Evolutionary conservation across 139 green algal species (phyloP).

Genomic region (Chlorella sp.): DNA sequence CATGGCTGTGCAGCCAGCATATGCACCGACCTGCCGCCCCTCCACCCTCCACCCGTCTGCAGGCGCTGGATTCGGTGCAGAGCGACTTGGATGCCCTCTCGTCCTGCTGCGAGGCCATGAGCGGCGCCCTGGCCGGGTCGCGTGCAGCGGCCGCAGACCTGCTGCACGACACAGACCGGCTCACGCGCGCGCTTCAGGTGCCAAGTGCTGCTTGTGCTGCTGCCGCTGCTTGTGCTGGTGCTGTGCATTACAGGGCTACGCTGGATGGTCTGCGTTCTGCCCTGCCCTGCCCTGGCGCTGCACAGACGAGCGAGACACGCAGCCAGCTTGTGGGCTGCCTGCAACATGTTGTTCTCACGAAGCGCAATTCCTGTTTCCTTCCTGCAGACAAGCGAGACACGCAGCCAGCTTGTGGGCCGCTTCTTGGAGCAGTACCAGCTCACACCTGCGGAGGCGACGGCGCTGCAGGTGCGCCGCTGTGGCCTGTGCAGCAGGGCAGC

Average conservation of each 20-base stretch:
- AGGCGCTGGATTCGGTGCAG: constrained; percentile 88
- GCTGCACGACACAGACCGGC: constrained; percentile 61
- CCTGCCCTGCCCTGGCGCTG: too few relatives aligned
- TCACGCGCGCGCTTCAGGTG: constrained; percentile 64
- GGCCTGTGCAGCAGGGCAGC: not conserved
- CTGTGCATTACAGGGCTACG: too few relatives aligned
- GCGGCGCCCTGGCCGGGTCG: constrained; percentile 8
- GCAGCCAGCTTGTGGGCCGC: constrained; percentile 68
- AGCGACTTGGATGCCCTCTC: constrained; percentile 76
- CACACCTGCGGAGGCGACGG: constrained; percentile 70
- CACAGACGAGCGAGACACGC: constrained; percentile 63
- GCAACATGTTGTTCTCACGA: too few relatives aligned
- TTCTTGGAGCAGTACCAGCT: constrained; percentile 98
- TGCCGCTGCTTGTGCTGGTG: too few relatives aligned
- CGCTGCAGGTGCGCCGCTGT: constrained; percentile 39
- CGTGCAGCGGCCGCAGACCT: not conserved
- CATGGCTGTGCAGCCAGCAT: too few relatives aligned
- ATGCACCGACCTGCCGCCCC: too few relatives aligned
- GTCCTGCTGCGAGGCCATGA: constrained; percentile 12
- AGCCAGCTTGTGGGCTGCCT: constrained; percentile 81
- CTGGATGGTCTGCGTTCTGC: too few relatives aligned
- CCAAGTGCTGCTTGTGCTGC: not conserved
- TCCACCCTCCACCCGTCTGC: constrained; percentile 12
- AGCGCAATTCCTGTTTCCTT: too few relatives aligned
- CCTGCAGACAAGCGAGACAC: constrained; percentile 53